phyloP scores from a whole-genome alignment of 768 basidiomycete genomes.

The Pleurotus citrinopileatus region DNA sequence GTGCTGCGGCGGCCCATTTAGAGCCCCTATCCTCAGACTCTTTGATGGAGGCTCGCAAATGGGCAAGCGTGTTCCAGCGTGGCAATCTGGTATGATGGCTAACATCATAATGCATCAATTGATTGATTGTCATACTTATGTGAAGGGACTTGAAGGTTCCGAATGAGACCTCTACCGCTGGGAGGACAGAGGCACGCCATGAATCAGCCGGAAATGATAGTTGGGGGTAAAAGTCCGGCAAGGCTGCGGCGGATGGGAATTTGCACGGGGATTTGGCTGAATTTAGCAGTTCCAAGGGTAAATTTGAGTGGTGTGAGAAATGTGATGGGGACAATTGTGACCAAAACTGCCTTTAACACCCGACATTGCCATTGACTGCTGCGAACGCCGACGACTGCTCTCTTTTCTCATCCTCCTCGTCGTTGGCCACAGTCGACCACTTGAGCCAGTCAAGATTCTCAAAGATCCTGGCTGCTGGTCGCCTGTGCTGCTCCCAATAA shows the following conservation, averaged over 20 bases:
- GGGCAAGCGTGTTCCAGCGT: too few species aligned
- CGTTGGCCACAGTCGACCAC: slow-evolving; percentile 6
- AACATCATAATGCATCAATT: too few species aligned
- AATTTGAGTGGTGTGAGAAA: neutral
- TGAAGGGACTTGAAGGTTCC: too few species aligned
- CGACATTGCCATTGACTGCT: slow-evolving; percentile 6
- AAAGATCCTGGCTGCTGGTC: slow-evolving; percentile 6
- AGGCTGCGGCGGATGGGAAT: neutral
- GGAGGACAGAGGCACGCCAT: neutral
- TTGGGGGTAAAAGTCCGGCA: neutral
- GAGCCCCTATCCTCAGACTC: too few species aligned
- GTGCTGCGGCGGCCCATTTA: too few species aligned
- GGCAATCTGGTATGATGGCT: too few species aligned
- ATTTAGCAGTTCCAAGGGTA: neutral
- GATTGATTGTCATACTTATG: too few species aligned
- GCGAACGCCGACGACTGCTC: slow-evolving; percentile 9
- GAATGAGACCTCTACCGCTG: neutral
- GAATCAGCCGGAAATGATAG: neutral
- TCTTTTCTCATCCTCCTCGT: slow-evolving; percentile 3
- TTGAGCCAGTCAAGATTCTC: neutral
- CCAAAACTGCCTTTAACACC: slow-evolving; percentile 8
- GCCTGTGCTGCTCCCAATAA: neutral
- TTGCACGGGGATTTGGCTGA: neutral
- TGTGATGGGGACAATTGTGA: neutral
- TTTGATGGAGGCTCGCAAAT: too few species aligned